phyloP scores from a whole-genome alignment of 2,329 filamentous ascomycete genomes.

The Cyphellophora europaea region DNA sequence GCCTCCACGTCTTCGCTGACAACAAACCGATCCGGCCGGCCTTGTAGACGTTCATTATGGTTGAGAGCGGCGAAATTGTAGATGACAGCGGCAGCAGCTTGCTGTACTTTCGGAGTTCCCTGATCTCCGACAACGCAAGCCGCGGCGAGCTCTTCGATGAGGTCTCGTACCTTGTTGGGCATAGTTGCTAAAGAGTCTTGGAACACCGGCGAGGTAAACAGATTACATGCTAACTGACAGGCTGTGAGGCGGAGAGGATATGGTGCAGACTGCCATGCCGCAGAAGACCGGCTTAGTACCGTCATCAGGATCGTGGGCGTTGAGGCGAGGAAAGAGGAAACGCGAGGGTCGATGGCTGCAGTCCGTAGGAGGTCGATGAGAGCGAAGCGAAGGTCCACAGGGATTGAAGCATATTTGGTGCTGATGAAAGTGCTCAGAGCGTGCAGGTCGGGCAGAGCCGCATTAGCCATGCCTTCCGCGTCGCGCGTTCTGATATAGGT shows the following conservation, averaged over 20 bases:
- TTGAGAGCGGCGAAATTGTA: conserved; percentile 73
- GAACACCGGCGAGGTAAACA: conserved; percentile 69
- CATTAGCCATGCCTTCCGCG: conserved; percentile 43
- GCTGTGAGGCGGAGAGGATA: conserved; percentile 79
- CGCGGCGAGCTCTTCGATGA: conserved; percentile 55
- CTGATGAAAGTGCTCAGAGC: conserved; percentile 55
- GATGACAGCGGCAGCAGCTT: conserved; percentile 71
- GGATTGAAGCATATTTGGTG: conserved; percentile 45
- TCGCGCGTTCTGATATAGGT: conserved; percentile 59
- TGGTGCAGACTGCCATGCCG: conserved; percentile 49
- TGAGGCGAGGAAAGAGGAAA: conserved; percentile 75
- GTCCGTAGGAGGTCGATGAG: conserved; percentile 78
- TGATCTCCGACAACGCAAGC: conserved; percentile 55
- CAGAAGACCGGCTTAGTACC: conserved; percentile 44
- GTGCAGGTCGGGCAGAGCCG: conserved; percentile 61
- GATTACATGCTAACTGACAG: conserved; percentile 73
- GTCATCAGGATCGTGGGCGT: conserved; percentile 56
- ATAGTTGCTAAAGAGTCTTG: conserved; percentile 34
- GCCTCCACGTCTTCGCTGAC: conserved; percentile 58
- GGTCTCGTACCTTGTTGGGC: conserved; percentile 24
- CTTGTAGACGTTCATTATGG: conserved; percentile 53
- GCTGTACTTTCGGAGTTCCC: conserved; percentile 46
- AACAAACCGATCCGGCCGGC: conserved; percentile 36
- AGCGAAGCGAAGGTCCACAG: conserved; percentile 62
- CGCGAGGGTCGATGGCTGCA: conserved; percentile 64